These are phyloP conservation scores for Claviceps capensis DNA, from an alignment of 2,329 filamentous ascomycete species.

Conservation along the genomic window DNA sequence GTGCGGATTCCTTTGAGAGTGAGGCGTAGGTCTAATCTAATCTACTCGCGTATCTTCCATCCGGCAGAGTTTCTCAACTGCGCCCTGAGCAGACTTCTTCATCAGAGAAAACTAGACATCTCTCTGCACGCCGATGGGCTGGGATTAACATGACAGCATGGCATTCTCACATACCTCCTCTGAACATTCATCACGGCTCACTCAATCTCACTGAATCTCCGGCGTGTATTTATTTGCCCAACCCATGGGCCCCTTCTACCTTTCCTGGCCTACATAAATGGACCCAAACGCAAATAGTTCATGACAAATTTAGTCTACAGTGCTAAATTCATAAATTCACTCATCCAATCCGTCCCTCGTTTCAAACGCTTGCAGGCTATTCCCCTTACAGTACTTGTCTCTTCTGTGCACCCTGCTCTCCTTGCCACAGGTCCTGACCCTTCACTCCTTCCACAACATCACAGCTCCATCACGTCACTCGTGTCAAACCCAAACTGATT, in stretches of 20 bases:
- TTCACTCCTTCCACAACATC: neutral
- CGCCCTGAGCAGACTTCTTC: no score
- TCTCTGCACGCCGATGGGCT: no score
- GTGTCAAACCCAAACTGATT: slow-evolving; percentile 70
- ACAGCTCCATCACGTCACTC: slow-evolving; percentile 40
- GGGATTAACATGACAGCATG: no score
- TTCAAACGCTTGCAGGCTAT: neutral
- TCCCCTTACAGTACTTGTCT: no score
- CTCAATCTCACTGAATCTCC: neutral
- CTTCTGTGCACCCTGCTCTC: neutral
- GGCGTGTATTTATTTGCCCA: slow-evolving; percentile 18
- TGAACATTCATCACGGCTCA: slow-evolving; percentile 11
- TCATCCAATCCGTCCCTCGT: neutral
- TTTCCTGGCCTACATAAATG: no score
- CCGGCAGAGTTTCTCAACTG: no score
- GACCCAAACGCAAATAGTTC: no score
- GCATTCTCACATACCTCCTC: slow-evolving; percentile 5
- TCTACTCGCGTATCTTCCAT: no score
- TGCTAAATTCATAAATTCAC: neutral
- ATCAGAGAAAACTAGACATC: no score
- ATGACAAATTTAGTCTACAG: neutral
- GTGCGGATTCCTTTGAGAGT: no score
- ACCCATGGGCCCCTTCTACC: slow-evolving; percentile 4
- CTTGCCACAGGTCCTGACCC: neutral
- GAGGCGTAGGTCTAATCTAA: no score